phyloP scores from a whole-genome alignment of 2,329 filamentous ascomycete species.

The Fusarium pilosicola region DNA sequence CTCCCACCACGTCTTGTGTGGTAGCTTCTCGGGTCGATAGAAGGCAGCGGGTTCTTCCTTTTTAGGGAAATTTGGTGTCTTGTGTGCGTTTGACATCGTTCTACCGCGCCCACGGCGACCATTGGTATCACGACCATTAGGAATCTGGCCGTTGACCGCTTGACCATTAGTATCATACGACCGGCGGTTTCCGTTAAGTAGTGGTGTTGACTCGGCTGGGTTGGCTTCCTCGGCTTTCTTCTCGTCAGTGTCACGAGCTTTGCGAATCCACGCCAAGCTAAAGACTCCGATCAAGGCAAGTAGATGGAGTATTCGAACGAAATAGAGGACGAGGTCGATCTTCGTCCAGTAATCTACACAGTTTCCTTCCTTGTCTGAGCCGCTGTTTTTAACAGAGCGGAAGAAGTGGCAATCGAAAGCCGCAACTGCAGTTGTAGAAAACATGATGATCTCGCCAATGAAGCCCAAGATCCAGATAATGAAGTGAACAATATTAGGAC shows the following conservation, averaged over 20 bases:
- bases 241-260: constrained; percentile 52
- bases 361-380: constrained; percentile 42
- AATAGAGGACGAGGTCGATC: constrained; percentile 72
- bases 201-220: constrained; percentile 69
- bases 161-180: constrained; percentile 51
- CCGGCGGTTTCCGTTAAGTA: constrained; percentile 61
- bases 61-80: constrained; percentile 42
- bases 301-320: constrained; percentile 75
- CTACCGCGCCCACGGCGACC: constrained; percentile 49
- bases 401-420: constrained; percentile 76
- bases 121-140: constrained; percentile 36
- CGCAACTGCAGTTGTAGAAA: constrained; percentile 73
- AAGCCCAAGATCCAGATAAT: constrained; percentile 80
- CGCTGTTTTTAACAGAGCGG: constrained; percentile 44
- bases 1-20: constrained; percentile 93
- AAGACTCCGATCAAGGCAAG: constrained; percentile 65
- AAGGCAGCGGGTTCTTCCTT: constrained; percentile 79
- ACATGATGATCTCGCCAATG: constrained; percentile 77
- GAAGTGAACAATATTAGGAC: constrained; percentile 83
- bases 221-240: constrained; percentile 53
- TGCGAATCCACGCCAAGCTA: constrained; percentile 54
- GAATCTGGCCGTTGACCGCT: constrained; percentile 36
- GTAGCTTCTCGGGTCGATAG: constrained; percentile 87
- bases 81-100: constrained; percentile 54
- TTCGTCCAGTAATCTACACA: constrained; percentile 54